These are phyloP conservation scores for Dactylellina haptotyla DNA, from an alignment of 2,329 filamentous ascomycete genomes.

Conservation along the genomic window DNA sequence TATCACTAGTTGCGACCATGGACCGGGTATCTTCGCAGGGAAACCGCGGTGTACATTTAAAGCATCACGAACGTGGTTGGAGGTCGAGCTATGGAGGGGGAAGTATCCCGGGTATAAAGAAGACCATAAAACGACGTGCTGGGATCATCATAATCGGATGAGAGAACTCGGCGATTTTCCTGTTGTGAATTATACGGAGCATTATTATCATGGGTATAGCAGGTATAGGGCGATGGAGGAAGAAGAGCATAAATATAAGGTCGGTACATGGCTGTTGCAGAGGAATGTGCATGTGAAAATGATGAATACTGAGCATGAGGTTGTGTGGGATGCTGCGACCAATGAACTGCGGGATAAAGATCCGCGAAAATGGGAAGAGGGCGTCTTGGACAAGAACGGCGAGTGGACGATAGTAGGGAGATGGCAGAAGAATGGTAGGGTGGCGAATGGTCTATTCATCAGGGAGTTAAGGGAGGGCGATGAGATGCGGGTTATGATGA, in stretches of 20 bases:
- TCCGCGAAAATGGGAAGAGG: neutral
- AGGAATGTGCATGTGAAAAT: slow-evolving; percentile 13
- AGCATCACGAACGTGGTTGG: slow-evolving; percentile 20
- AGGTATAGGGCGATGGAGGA: slow-evolving; percentile 6
- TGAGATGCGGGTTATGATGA: slow-evolving; percentile 48
- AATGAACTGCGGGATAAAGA: slow-evolving; percentile 12
- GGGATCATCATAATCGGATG: neutral
- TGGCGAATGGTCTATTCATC: slow-evolving; percentile 30
- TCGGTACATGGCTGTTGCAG: slow-evolving; percentile 24
- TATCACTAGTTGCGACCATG: slow-evolving; percentile 16
- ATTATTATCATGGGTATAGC: slow-evolving; percentile 24
- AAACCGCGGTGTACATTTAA: slow-evolving; percentile 14
- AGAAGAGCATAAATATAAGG: slow-evolving; percentile 10
- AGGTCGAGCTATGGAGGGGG: slow-evolving; percentile 27
- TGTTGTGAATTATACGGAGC: neutral
- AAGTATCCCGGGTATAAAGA: neutral
- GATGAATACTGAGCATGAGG: slow-evolving; percentile 12
- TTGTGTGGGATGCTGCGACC: slow-evolving; percentile 18
- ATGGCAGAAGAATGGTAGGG: slow-evolving; percentile 9
- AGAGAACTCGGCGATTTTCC: neutral
- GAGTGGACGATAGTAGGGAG: slow-evolving; percentile 8
- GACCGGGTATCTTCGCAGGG: neutral
- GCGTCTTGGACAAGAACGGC: neutral
- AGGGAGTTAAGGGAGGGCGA: slow-evolving; percentile 24
- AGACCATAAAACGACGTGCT: neutral